Percentiles rank a stretch among this genome's conserved stretches.
Evolutionary conservation across 1,284 basidiomycete genomes (phyloP).

Genomic region (Neonothopanus nambi): DNA sequence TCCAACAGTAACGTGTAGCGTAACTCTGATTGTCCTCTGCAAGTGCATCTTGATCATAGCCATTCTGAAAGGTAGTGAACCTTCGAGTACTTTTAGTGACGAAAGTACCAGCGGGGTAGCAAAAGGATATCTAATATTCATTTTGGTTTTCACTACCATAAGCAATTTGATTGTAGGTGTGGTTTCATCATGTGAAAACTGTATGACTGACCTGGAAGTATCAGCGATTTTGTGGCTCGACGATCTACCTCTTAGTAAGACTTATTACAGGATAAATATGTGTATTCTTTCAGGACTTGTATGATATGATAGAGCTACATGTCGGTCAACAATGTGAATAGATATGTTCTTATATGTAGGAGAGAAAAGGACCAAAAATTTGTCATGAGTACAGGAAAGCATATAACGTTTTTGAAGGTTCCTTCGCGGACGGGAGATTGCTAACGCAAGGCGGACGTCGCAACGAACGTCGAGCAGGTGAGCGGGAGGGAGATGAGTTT

Average conservation of each 20-base stretch:
- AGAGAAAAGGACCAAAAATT: neutral
- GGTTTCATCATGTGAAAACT: neutral
- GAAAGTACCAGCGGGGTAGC: slow-evolving; percentile 55
- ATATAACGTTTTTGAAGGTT: slow-evolving; percentile 10
- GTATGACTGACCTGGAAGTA: slow-evolving; percentile 7
- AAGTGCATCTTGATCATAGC: slow-evolving; percentile 74
- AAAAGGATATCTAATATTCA: slow-evolving; percentile 78
- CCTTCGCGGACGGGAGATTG: slow-evolving; percentile 3
- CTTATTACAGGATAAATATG: slow-evolving; percentile 43
- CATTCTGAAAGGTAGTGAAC: slow-evolving; percentile 71
- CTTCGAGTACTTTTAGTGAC: slow-evolving; percentile 63
- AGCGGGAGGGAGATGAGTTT: slow-evolving; percentile 45
- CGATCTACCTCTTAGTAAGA: slow-evolving; percentile 44
- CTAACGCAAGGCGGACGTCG: slow-evolving; percentile 10
- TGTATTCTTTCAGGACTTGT: slow-evolving; percentile 1
- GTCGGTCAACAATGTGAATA: too few species aligned
- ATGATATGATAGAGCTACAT: too few species aligned
- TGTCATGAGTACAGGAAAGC: slow-evolving; percentile 15
- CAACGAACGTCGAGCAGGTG: slow-evolving; percentile 31
- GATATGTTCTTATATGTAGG: too few species aligned
- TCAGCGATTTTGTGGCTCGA: slow-evolving; percentile 49
- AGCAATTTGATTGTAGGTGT: slow-evolving; percentile 61
- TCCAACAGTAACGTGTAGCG: too few species aligned
- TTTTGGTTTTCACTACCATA: slow-evolving; percentile 77
- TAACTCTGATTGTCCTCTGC: slow-evolving; percentile 5